Base-by-base conservation (phyloP, 2,329 filamentous ascomycete species). In the Fusarium sp. region DNA sequence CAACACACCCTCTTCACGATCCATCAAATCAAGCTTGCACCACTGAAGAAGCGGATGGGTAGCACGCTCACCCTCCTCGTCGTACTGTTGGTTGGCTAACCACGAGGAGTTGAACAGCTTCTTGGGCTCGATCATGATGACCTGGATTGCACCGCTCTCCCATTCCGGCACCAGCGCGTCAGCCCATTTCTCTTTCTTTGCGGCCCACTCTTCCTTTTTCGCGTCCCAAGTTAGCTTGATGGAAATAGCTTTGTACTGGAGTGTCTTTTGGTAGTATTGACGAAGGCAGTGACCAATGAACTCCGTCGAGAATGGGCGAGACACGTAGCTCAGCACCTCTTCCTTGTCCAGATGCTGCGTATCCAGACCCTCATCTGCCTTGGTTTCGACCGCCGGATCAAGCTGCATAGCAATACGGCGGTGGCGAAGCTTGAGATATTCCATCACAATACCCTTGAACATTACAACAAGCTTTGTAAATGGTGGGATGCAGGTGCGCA, bases 191-290 rank as follows among this genome's bases (percentile, higher is more conserved):
- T 10, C 12, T 20, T 26, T 13, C 24, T 26, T 28, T 10, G 13
- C 24, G 6, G 8, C 0, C 16, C 47, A 50, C 8, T 18, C 6
- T 12, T 4, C 12, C 3, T 24, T 33, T 3, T 33, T 2, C 4
- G 1, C 3, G 6, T 50, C 16, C 30, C 16, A 50, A 4, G 8
- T 28, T 4, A 45, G 42, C 8, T 28, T 45, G 42, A 45, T 3
- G 12, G 42, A 45, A 7, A 20, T 8, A 26, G 41, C 41, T 13
- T 26, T 16, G 7, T 6, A 15, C 9, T 26, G 16, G n/a, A 24
- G 15, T 18, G 16, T 26, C 11, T 18, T 6, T 13, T 26, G 41
- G n/a, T 18, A 13, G 11, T 33, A 24, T 10, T 9, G 15, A 24
- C 12, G 30, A 7, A 50, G 22, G 3, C 12, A 50, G 7, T 18